phyloP scores from a whole-genome alignment of 106 monocot species.

The Dioscorea zingiberensis region DNA sequence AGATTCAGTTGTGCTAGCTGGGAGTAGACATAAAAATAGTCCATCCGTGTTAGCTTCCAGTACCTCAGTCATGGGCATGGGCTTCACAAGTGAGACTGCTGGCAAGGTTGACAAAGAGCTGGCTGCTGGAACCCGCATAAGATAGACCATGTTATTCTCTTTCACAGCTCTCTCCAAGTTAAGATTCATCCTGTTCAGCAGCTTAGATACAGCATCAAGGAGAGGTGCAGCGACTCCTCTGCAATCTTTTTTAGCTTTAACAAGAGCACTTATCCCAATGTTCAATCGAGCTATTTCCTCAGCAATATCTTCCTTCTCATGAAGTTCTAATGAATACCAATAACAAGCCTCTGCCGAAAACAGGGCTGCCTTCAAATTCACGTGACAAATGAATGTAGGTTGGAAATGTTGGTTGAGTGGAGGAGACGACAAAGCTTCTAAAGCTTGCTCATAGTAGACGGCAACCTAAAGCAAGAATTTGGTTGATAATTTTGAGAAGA shows the following conservation, averaged over 20 bases:
- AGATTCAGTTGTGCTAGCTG: constrained; percentile 57
- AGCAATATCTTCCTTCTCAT: constrained; percentile 72
- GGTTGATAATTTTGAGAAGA: too few species aligned
- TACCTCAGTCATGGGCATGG: constrained; percentile 39
- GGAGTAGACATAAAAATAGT: constrained; percentile 46
- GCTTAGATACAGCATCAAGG: constrained; percentile 46
- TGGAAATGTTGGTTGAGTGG: constrained; percentile 67
- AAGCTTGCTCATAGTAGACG: constrained; percentile 52
- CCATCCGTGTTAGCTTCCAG: constrained; percentile 70
- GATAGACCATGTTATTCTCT: constrained; percentile 80
- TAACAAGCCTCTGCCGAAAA: constrained; percentile 75
- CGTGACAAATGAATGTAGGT: constrained; percentile 50
- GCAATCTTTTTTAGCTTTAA: constrained; percentile 57
- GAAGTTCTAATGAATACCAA: constrained; percentile 52
- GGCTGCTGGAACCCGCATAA: constrained; percentile 52
- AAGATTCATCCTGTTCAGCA: constrained; percentile 50
- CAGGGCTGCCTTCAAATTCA: constrained; percentile 53
- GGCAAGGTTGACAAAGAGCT: constrained; percentile 47
- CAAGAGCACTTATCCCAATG: constrained; percentile 44
- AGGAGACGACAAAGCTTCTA: constrained; percentile 27
- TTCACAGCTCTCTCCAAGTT: constrained; percentile 68
- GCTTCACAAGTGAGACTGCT: constrained; percentile 69
- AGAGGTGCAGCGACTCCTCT: constrained; percentile 65
- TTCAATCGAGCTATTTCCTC: constrained; percentile 72
- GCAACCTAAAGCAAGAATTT: too few species aligned